Conservation (phyloP, 352 stramenopile genomes). For the Phytophthora multivora region DNA sequence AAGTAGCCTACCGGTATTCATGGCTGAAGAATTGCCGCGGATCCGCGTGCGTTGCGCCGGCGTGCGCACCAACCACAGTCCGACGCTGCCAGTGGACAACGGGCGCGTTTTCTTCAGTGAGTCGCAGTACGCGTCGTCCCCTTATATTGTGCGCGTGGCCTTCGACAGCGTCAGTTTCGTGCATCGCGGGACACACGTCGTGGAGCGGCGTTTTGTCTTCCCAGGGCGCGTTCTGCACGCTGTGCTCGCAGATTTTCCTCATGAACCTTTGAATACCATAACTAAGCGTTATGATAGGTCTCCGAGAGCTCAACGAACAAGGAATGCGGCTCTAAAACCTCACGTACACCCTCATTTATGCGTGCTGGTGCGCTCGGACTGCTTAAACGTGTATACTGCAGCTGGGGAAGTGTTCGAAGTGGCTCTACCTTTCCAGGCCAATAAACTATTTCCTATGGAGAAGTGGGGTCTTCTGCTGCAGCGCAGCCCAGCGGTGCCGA, state of each 20-base stretch:
- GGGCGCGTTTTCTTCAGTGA: constrained; percentile 40
- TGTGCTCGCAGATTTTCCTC: constrained; percentile 51
- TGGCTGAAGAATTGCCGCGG: constrained; percentile 11
- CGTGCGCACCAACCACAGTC: constrained; percentile 27
- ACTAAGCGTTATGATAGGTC: neutral
- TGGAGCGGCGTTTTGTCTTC: constrained; percentile 70
- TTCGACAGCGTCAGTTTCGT: constrained; percentile 62
- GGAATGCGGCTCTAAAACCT: constrained; percentile 13
- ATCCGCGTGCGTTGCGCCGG: constrained; percentile 38
- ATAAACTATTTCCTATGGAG: constrained; percentile 53
- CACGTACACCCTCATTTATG: constrained; percentile 49
- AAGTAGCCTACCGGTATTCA: too few relatives aligned
- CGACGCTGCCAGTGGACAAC: neutral
- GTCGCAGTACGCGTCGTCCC: constrained; percentile 28
- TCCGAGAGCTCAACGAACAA: neutral
- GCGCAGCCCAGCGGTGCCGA: constrained; percentile 42
- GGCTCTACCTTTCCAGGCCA: constrained; percentile 75
- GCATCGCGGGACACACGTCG: constrained; percentile 53
- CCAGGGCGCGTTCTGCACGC: constrained; percentile 60
- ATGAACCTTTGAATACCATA: constrained; percentile 4
- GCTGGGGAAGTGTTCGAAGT: constrained; percentile 74
- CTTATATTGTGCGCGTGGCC: constrained; percentile 46
- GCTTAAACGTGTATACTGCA: constrained; percentile 67
- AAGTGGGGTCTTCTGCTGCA: constrained; percentile 62
- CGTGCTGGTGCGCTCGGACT: constrained; percentile 70